Percentiles rank a stretch among this genome's conserved stretches.
Conservation (phyloP, 228 moss, liverwort and hornwort genomes). For the Sphagnum fallax region DNA sequence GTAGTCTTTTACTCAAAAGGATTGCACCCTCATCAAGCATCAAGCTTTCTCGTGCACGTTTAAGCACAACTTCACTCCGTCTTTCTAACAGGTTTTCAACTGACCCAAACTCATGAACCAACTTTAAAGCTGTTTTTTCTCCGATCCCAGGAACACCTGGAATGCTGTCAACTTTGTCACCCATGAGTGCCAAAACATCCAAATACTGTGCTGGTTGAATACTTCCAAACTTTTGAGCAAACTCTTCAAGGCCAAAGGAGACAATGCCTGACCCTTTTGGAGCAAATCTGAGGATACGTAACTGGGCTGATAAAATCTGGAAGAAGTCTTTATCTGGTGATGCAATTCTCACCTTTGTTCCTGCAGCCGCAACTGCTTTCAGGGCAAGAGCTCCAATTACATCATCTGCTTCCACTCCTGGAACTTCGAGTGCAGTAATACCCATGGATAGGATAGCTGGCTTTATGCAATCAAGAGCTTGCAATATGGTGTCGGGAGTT, state of each 20-base stretch:
- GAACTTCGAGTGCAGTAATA: conserved; percentile 66
- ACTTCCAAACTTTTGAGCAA: conserved; percentile 51
- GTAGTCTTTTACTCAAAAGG: conserved; percentile 58
- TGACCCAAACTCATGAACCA: conserved; percentile 56
- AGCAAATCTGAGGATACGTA: conserved; percentile 63
- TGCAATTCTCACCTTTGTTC: conserved; percentile 77
- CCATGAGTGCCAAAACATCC: conserved; percentile 72
- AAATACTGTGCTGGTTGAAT: conserved; percentile 61
- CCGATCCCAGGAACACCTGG: conserved; percentile 82
- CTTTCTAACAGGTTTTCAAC: conserved; percentile 60
- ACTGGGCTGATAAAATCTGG: conserved; percentile 61
- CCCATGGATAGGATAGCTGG: conserved; percentile 77
- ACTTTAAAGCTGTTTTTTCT: conserved; percentile 62
- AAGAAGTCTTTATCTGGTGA: conserved; percentile 90
- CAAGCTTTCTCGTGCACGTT: conserved; percentile 50
- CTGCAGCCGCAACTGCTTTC: conserved; percentile 53
- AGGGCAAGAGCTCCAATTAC: conserved; percentile 70
- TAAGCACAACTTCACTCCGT: conserved; percentile 41
- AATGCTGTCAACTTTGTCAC: conserved; percentile 72
- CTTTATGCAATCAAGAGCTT: conserved; percentile 63
- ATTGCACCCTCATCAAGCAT: conserved; percentile 59
- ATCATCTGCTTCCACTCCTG: conserved; percentile 96
- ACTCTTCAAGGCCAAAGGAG: conserved; percentile 73
- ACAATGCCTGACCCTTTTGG: conserved; percentile 67
- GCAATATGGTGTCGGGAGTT: conserved; percentile 74